Evolutionary conservation across 345 rosid species (phyloP).

Genomic region (Limnanthes douglasii): DNA sequence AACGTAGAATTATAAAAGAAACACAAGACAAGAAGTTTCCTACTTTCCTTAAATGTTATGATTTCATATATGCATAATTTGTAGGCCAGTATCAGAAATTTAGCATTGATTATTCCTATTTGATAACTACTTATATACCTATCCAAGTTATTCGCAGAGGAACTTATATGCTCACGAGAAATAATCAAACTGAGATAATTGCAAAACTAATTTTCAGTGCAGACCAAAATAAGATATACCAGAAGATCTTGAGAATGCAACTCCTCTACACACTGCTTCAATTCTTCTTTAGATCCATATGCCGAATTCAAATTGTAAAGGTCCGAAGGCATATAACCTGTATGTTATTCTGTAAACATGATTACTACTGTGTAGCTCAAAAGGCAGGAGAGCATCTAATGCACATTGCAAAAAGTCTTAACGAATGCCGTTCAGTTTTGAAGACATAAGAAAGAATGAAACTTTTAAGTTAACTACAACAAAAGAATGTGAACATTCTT

Average conservation of each 20-base stretch:
- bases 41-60: too few species aligned
- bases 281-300: constrained; percentile 29
- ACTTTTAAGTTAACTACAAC: too few species aligned
- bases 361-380: background rate
- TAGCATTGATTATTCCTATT: too few species aligned
- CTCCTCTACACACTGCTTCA: constrained; percentile 28
- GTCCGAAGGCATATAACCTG: constrained; percentile 44
- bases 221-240: constrained; percentile 11
- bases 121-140: background rate
- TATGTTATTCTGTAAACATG: constrained; percentile 4
- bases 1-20: background rate
- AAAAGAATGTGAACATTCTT: too few species aligned
- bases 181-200: too few species aligned
- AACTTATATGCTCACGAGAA: background rate
- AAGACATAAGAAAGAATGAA: background rate
- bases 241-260: constrained; percentile 28
- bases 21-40: background rate
- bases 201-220: background rate
- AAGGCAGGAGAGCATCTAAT: background rate
- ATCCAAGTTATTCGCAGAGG: background rate
- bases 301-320: constrained; percentile 42
- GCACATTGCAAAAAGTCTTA: too few species aligned
- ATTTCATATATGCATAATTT: too few species aligned
- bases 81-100: too few species aligned
- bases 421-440: too few species aligned